Conservation (phyloP, 1,284 basidiomycete genomes). For the Lentinus polychrous region DNA sequence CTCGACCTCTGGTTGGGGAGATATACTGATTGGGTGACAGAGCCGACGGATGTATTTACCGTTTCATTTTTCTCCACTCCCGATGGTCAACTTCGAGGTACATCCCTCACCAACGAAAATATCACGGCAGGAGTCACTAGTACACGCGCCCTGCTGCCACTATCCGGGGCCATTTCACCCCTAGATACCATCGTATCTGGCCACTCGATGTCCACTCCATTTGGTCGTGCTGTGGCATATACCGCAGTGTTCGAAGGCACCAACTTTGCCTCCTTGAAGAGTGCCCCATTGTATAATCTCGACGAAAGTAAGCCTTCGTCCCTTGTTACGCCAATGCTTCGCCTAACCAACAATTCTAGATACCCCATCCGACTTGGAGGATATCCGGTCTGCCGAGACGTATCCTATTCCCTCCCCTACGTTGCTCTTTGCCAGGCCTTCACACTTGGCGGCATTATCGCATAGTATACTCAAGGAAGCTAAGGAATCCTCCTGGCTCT, state of each 20-base stretch:
- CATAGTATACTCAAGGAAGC: constrained; percentile 46
- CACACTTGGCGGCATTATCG: constrained; percentile 47
- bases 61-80: constrained; percentile 54
- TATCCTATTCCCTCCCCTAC: constrained; percentile 65
- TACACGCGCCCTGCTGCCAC: constrained; percentile 56
- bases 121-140: constrained; percentile 75
- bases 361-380: constrained; percentile 31
- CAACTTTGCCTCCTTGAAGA: constrained; percentile 58
- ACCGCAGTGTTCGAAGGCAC: constrained; percentile 68
- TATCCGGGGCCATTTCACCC: constrained; percentile 51
- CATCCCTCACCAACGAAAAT: constrained; percentile 70
- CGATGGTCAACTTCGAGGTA: constrained; percentile 48
- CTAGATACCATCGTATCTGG: constrained; percentile 72
- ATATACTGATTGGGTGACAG: constrained; percentile 27
- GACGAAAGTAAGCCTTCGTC: constrained; percentile 33
- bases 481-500: constrained; percentile 41
- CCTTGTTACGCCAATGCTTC: background rate
- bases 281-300: constrained; percentile 42
- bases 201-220: constrained; percentile 61
- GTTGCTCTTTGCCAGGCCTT: constrained; percentile 53
- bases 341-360: background rate
- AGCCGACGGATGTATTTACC: constrained; percentile 55
- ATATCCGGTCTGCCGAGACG: constrained; percentile 38
- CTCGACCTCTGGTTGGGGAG: background rate
- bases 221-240: constrained; percentile 67